Percentiles rank a stretch among this genome's conserved stretches.
Evolutionary conservation across 2,329 filamentous ascomycete species (phyloP).

Genomic region (Fusarium nygamai): DNA sequence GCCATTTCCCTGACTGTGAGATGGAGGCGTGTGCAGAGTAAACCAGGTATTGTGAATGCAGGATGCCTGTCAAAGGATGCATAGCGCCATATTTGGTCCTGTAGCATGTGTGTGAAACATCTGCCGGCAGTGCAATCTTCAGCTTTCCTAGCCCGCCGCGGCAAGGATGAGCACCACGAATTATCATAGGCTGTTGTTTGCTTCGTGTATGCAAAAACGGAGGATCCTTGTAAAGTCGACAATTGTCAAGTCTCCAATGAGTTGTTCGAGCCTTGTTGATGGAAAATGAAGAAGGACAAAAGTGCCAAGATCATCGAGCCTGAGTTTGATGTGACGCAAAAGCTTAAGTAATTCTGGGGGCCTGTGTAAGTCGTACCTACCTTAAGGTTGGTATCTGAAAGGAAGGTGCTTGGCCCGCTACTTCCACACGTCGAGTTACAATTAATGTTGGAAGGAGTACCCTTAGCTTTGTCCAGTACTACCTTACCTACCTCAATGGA

Average conservation of each 20-base stretch:
- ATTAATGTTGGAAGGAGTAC: neutral
- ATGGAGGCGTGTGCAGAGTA: constrained; percentile 28
- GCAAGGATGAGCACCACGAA: constrained; percentile 20
- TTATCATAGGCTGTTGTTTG: constrained; percentile 10
- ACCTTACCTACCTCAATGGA: neutral
- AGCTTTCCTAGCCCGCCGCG: constrained; percentile 35
- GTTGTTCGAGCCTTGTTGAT: neutral
- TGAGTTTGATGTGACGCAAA: neutral
- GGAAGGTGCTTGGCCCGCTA: neutral
- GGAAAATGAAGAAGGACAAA: constrained; percentile 1
- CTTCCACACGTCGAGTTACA: neutral
- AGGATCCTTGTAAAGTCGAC: constrained; percentile 34
- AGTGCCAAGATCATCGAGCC: neutral
- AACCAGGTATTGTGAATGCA: constrained; percentile 28
- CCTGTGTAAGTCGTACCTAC: neutral
- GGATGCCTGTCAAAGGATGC: constrained; percentile 32
- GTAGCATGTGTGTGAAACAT: constrained; percentile 38
- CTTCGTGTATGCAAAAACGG: constrained; percentile 42
- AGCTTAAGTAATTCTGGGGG: neutral
- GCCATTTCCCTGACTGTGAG: neutral
- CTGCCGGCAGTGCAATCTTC: constrained; percentile 37
- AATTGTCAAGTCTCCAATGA: constrained; percentile 21
- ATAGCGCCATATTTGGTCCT: constrained; percentile 38
- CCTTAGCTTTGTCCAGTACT: neutral
- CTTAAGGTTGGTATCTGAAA: neutral